These are phyloP conservation scores for Neonectria faginata DNA, from an alignment of 2,329 filamentous ascomycete species.

Conservation along the genomic window DNA sequence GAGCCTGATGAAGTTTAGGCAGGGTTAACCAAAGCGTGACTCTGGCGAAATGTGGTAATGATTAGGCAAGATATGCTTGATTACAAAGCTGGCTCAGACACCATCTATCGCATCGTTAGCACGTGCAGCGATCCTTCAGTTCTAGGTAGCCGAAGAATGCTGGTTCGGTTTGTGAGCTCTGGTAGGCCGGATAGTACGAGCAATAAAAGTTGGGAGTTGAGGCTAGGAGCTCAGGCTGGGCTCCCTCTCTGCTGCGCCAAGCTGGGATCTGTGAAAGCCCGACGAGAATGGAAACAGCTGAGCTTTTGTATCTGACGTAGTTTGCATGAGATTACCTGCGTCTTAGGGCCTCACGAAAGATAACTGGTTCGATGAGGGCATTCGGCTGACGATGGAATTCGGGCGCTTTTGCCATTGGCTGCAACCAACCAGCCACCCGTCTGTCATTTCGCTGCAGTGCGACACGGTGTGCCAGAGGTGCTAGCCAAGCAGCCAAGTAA, in stretches of 20 bases:
- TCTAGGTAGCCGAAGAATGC: background rate
- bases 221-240: background rate
- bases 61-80: background rate
- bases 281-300: background rate
- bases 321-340: background rate
- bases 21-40: background rate
- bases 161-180: background rate
- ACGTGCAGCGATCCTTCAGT: background rate
- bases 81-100: conserved; percentile 2
- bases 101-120: background rate
- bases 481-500: background rate
- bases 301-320: no score
- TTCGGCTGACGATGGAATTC: background rate
- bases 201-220: background rate
- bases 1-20: no score
- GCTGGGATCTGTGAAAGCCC: background rate
- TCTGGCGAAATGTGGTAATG: background rate
- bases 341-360: background rate
- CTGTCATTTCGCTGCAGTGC: conserved; percentile 12
- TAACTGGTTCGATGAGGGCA: background rate
- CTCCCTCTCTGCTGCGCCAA: background rate
- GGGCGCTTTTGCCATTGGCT: background rate
- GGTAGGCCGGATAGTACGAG: background rate
- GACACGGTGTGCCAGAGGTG: conserved; percentile 5
- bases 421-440: conserved; percentile 8